A percentile compares a stretch with the other conserved stretches of the same genome.
phyloP scores from a whole-genome alignment of 768 basidiomycete genomes.

The Boletus edulis region DNA sequence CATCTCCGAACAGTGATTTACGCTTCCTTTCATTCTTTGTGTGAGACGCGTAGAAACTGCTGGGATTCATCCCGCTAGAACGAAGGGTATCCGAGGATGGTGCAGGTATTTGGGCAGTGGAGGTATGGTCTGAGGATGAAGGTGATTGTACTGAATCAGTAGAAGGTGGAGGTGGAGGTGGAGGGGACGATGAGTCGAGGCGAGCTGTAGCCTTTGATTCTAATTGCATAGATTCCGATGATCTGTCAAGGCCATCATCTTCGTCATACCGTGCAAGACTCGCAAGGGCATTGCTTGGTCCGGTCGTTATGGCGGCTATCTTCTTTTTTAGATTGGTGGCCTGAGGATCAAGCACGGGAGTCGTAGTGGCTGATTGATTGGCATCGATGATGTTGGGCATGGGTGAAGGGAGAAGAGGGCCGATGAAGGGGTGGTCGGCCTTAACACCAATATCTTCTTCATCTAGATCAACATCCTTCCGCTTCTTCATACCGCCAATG shows the following conservation, averaged over 20 bases:
- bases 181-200: conserved; percentile 24
- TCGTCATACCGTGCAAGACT: conserved; percentile 42
- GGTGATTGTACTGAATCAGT: conserved; percentile 33
- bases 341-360: conserved; percentile 44
- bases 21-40: conserved; percentile 36
- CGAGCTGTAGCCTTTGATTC: conserved; percentile 19
- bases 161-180: conserved; percentile 33
- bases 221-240: conserved; percentile 13
- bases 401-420: conserved; percentile 59
- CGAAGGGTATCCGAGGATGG: conserved; percentile 18
- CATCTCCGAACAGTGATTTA: conserved; percentile 36
- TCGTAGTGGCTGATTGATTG: conserved; percentile 15
- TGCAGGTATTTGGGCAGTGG: conserved; percentile 17
- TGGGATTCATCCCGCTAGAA: conserved; percentile 31
- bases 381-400: conserved; percentile 20
- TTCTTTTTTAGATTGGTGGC: conserved; percentile 51
- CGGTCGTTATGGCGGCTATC: conserved; percentile 40
- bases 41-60: conserved; percentile 37
- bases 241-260: conserved; percentile 35
- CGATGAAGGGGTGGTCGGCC: conserved; percentile 55
- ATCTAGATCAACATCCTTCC: conserved; percentile 44
- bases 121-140: conserved; percentile 29
- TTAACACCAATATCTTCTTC: conserved; percentile 50
- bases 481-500: conserved; percentile 47
- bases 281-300: conserved; percentile 34